A percentile compares a stretch with the other conserved stretches of the same genome.
Conservation (phyloP, 805 yeast species). For the Blastobotrys terrestris region DNA sequence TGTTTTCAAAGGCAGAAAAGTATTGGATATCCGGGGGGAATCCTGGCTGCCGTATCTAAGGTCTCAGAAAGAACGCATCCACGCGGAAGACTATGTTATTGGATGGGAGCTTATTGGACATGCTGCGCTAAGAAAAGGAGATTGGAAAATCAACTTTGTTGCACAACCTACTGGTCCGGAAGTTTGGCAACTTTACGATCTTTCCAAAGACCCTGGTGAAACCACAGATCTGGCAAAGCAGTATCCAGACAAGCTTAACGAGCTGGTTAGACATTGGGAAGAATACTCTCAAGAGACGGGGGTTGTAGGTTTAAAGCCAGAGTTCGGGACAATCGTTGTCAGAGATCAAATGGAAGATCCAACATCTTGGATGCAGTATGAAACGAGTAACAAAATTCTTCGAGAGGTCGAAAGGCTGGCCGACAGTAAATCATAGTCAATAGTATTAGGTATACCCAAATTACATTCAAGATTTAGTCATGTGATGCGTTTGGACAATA, state of each 20-base stretch:
- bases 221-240: slow-evolving; percentile 37
- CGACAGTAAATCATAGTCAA: too few relatives aligned
- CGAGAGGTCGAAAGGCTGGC: too few relatives aligned
- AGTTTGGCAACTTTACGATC: slow-evolving; percentile 40
- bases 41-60: slow-evolving; percentile 34
- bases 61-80: slow-evolving; percentile 11
- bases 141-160: slow-evolving; percentile 42
- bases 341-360: slow-evolving; percentile 5
- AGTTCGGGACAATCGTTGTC: slow-evolving; percentile 1
- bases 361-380: slow-evolving; percentile 7
- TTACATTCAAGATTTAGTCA: too few relatives aligned
- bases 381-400: not conserved
- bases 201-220: slow-evolving; percentile 47
- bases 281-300: slow-evolving; percentile 38
- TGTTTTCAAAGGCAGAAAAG: slow-evolving; percentile 38
- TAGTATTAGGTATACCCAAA: too few relatives aligned
- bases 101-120: slow-evolving; percentile 59
- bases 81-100: slow-evolving; percentile 33
- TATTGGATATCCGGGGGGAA: slow-evolving; percentile 41
- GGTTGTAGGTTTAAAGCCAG: slow-evolving; percentile 8
- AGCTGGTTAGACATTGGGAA: slow-evolving; percentile 44
- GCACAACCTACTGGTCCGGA: slow-evolving; percentile 46
- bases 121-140: slow-evolving; percentile 48
- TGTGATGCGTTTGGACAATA: too few relatives aligned
- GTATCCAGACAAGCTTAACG: slow-evolving; percentile 35